phyloP scores from a whole-genome alignment of 306 rosid genomes.

The Rosa chinensis region DNA sequence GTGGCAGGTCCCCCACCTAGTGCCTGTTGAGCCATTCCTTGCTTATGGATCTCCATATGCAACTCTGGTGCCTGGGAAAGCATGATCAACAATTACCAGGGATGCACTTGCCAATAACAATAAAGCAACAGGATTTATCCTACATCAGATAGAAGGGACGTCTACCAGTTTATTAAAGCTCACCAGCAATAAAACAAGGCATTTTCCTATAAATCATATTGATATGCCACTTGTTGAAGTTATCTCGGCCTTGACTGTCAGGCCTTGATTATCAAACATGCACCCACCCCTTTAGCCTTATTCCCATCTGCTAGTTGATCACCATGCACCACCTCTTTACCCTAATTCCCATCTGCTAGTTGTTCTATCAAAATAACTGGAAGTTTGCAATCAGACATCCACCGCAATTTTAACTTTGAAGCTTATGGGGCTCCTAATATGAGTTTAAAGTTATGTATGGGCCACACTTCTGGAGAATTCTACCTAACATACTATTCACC shows the following conservation, averaged over 20 bases:
- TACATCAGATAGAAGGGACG: background rate
- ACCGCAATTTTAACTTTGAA: background rate
- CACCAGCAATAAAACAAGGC: background rate
- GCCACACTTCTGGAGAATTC: background rate
- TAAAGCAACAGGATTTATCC: background rate
- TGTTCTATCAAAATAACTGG: background rate
- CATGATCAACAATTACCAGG: conserved; percentile 8
- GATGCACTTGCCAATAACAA: background rate
- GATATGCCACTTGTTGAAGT: background rate
- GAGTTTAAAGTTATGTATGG: background rate
- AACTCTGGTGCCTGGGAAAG: conserved; percentile 60
- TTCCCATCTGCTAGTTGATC: background rate
- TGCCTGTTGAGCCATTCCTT: conserved; percentile 52
- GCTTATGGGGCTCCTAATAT: background rate
- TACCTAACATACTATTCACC: background rate
- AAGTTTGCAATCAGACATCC: background rate
- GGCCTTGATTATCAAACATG: background rate
- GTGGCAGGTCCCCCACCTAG: conserved; percentile 45
- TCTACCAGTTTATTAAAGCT: background rate
- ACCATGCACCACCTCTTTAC: background rate
- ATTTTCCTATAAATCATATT: background rate
- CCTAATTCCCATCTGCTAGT: background rate
- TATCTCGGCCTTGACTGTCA: background rate
- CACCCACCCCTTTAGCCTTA: background rate
- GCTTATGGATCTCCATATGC: conserved; percentile 74